Conservation (phyloP, 768 basidiomycete species). For the Agrocybe pediades region DNA sequence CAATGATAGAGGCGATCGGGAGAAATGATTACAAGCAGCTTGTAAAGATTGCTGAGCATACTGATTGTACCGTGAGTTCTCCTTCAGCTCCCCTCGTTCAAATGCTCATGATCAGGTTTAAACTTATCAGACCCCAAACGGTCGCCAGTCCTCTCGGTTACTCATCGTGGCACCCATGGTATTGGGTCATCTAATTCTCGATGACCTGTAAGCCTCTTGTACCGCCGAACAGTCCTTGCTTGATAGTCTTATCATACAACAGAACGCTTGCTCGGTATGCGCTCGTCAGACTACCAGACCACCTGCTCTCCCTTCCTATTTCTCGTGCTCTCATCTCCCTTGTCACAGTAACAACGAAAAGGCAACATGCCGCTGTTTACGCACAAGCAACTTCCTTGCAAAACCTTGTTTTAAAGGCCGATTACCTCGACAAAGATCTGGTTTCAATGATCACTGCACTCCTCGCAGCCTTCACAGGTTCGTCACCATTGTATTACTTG, state of each 20-base stretch:
- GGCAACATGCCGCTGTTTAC: constrained; percentile 60
- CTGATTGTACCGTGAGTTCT: constrained; percentile 53
- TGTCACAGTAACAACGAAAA: constrained; percentile 50
- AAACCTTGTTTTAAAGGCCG: constrained; percentile 40
- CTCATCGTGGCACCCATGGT: constrained; percentile 61
- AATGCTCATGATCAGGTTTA: constrained; percentile 1
- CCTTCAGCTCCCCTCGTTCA: not conserved
- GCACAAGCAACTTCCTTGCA: constrained; percentile 43
- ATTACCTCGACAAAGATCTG: constrained; percentile 48
- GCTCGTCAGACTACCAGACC: constrained; percentile 55
- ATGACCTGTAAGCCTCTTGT: constrained; percentile 54
- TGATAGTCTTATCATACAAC: not conserved
- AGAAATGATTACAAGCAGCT: constrained; percentile 45
- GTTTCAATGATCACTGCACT: constrained; percentile 45
- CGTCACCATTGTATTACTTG: not conserved
- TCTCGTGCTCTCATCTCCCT: constrained; percentile 48
- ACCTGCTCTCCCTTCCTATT: constrained; percentile 43
- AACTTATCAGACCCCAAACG: constrained; percentile 33
- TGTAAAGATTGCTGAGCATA: constrained; percentile 47
- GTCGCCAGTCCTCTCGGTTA: constrained; percentile 45
- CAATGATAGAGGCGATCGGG: constrained; percentile 44
- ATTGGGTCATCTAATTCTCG: constrained; percentile 62
- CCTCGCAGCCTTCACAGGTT: constrained; percentile 54
- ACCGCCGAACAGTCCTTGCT: not conserved
- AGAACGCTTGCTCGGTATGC: constrained; percentile 66